phyloP scores from a whole-genome alignment of 352 stramenopile genomes.

The Globisporangium orthogonon region DNA sequence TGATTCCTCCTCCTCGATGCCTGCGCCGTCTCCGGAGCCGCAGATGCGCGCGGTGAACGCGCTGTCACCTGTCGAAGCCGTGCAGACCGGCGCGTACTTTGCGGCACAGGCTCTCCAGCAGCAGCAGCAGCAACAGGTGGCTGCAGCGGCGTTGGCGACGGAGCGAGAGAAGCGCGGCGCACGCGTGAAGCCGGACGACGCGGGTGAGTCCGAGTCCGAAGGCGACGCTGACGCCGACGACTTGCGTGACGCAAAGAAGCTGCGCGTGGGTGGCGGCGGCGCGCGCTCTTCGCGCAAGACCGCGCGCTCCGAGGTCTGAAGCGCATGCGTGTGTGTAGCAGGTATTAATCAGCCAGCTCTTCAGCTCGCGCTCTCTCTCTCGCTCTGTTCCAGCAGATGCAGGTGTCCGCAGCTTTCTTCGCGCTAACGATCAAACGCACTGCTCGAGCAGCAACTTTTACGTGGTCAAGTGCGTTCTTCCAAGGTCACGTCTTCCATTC shows the following conservation, averaged over 20 bases:
- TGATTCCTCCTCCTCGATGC: not conserved
- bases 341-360: not conserved
- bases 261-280: not conserved
- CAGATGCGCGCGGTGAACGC: not conserved
- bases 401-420: no score
- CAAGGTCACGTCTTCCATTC: no score
- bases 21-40: not conserved
- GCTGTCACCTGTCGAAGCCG: not conserved
- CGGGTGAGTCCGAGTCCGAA: not conserved
- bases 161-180: not conserved
- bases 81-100: not conserved
- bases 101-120: not conserved
- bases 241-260: not conserved
- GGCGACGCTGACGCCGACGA: not conserved
- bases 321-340: not conserved
- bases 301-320: not conserved
- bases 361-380: no score
- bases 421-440: no score
- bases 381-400: no score
- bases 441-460: not conserved
- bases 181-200: not conserved
- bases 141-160: no score
- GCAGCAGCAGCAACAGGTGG: not conserved
- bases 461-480: not conserved
- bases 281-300: not conserved